A percentile compares a stretch with the other conserved stretches of the same genome.
Conservation (phyloP, 2,329 filamentous ascomycete genomes). For the Neonectria ditissima region DNA sequence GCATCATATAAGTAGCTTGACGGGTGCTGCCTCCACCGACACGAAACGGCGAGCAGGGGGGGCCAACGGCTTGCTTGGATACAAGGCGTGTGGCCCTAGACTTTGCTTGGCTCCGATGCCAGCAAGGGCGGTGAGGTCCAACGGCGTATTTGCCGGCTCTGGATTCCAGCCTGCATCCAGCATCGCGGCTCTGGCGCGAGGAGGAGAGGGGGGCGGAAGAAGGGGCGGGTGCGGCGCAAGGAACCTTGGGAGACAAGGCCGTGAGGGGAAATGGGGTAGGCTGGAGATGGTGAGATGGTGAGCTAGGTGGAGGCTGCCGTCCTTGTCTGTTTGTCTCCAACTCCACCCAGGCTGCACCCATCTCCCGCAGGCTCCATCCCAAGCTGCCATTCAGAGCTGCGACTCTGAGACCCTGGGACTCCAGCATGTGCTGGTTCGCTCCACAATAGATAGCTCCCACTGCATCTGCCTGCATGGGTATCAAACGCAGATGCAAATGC, state of each 20-base stretch:
- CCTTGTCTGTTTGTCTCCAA: not conserved
- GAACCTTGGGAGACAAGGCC: not conserved
- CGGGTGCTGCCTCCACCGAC: not conserved
- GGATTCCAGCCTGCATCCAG: not conserved
- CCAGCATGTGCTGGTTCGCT: not conserved
- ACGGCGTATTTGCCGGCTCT: conserved; percentile 5
- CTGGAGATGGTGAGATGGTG: too few species aligned
- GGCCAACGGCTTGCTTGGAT: conserved; percentile 10
- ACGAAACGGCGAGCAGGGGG: not conserved
- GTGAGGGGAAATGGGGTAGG: not conserved
- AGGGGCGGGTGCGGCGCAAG: not conserved
- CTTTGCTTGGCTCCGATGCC: conserved; percentile 5
- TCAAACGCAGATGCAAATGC: not conserved
- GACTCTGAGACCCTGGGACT: not conserved
- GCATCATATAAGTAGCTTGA: not conserved
- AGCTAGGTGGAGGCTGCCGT: not conserved
- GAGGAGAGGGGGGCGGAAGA: not conserved
- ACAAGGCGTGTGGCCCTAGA: not conserved
- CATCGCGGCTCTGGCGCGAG: not conserved
- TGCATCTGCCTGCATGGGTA: not conserved
- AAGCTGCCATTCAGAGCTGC: not conserved
- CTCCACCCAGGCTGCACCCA: not conserved
- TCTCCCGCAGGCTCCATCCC: not conserved
- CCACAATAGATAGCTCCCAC: not conserved
- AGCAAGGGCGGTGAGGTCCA: conserved; percentile 13